Evolutionary conservation across 2,329 filamentous ascomycete genomes (phyloP), one percentile per base, ranked within the genome.

Genomic region (Gliomastix tumulicola): DNA sequence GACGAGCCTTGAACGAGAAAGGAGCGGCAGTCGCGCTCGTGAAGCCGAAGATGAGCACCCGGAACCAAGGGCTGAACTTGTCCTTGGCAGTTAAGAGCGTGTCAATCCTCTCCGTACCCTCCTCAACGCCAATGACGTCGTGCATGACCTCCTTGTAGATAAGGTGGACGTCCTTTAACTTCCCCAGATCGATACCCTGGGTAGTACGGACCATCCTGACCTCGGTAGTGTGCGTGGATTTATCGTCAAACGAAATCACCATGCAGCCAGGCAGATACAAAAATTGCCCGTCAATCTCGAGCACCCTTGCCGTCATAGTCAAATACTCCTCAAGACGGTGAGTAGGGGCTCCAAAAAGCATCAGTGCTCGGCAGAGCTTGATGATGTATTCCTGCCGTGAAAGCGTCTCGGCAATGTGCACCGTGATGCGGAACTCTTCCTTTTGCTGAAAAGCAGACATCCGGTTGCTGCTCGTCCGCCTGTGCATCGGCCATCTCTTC

Each of bases 311-410:
- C 6, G 84, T 86, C 82, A 88, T 92, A 44, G 73, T 80, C 69
- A 95, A 79, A 52, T 94, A 94, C 53, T 94, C 84, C 57, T 95
- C 89, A 9, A 95, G 65, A 8, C 89, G 79, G 62, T 96, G 89
- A 0, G 88, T 94, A 0, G 89, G 89, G 1, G 89, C 89, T 12
- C 89, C 89, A 44, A 84, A 94, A 42, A 79, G 69, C 88, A 96
- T 95, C 42, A 95, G 62, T 1, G 85, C 84, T 30, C 79, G 78
- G 56, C 88, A 95, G 5, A 96, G 74, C 51, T 83, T 87, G 43
- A 89, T 75, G 35, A 95, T 74, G 55, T 94, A 95, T 44, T 78
- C 77, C 49, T 95, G 88, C 4, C 88, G 76, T 25, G 79, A 78
- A 12, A 95, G 69, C 3, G 82, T 89, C 46, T 78, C 68, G 20